Base-by-base conservation (phyloP, 2,329 filamentous ascomycete species). In the Didymella keratinophila region DNA sequence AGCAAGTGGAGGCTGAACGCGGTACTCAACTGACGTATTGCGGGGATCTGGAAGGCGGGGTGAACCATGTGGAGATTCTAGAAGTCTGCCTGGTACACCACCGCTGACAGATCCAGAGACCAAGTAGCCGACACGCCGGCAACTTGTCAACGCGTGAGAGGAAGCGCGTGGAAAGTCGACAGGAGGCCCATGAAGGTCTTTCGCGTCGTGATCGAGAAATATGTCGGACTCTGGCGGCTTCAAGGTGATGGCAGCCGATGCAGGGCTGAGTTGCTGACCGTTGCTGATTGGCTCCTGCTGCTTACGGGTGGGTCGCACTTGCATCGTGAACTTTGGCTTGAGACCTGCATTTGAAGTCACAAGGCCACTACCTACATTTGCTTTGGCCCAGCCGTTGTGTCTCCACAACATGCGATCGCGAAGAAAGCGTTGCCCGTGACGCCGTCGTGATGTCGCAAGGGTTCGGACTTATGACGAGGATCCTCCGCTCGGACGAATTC, bases 81-180 rank as follows among this genome's bases (percentile, higher is more conserved):
- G 46, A 45, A 41, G 41, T 41, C 27, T 16, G n/a, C 11, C n/a
- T 32, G 41, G 32, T 20, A 20, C 8, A 46, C 18, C 36, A 30
- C 23, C 8, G 54, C 47, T 57, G 54, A 57, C 42, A 42, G 42
- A 57, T 39, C 39, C 1, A 32, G 25, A 1, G 3, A n/a, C 4
- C n/a, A 21, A 16, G 27, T 58, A 54, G 56, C 56, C 56, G 50
- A 51, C 11, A 58, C 47, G n/a, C 36, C 45, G 50, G 56, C 34
- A 42, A 58, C 45, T 46, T 46, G 18, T n/a, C 41, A 28, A 16
- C 18, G 39, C 36, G 14, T 30, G 9, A 7, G n/a, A 45, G 6
- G 23, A 32, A 25, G n/a, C 23, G 41, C 41, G 14, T 34, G 14
- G 9, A 25, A 12, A n/a, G 34, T 37, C n/a, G 5, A 18, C 16